Percentiles rank a stretch among this genome's conserved stretches.
Evolutionary conservation across 805 yeast species (phyloP).

Genomic region (Saccharomycopsis fodiens): DNA sequence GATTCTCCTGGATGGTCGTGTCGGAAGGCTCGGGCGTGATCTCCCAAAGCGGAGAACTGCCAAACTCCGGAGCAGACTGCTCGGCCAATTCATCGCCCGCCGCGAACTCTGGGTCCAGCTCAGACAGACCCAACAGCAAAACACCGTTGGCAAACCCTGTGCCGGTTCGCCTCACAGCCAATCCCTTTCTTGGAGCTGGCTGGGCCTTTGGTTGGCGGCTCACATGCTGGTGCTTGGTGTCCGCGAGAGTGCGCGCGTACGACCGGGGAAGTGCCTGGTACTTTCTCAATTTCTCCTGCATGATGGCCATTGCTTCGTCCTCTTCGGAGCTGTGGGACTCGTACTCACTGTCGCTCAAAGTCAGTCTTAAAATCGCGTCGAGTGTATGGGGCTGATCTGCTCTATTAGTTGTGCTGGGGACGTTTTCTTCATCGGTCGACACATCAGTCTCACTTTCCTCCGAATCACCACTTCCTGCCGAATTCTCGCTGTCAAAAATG

Average conservation of each 20-base stretch:
- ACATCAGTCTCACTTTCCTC: too few species aligned
- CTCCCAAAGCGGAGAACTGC: neutral
- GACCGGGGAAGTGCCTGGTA: conserved; percentile 17
- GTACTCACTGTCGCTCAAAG: neutral
- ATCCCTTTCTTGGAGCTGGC: conserved; percentile 10
- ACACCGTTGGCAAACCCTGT: neutral
- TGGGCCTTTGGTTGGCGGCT: neutral
- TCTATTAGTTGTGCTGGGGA: too few species aligned
- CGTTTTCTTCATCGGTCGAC: too few species aligned
- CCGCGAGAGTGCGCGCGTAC: conserved; percentile 6
- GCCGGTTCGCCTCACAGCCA: conserved; percentile 10
- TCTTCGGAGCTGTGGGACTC: conserved; percentile 1
- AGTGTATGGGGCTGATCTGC: too few species aligned
- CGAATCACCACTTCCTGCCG: too few species aligned
- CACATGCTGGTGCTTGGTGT: neutral
- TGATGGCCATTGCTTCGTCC: neutral
- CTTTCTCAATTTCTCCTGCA: conserved; percentile 13
- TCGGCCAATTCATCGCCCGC: neutral
- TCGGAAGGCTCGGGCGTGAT: neutral
- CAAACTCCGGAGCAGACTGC: neutral
- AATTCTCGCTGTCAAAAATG: neutral
- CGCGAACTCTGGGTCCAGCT: neutral
- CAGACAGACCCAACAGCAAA: neutral
- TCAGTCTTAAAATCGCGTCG: neutral
- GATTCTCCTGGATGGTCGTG: neutral